These are phyloP conservation scores for Ceratobasidium sp. DNA, from an alignment of 1,284 basidiomycete genomes.

Conservation along the genomic window DNA sequence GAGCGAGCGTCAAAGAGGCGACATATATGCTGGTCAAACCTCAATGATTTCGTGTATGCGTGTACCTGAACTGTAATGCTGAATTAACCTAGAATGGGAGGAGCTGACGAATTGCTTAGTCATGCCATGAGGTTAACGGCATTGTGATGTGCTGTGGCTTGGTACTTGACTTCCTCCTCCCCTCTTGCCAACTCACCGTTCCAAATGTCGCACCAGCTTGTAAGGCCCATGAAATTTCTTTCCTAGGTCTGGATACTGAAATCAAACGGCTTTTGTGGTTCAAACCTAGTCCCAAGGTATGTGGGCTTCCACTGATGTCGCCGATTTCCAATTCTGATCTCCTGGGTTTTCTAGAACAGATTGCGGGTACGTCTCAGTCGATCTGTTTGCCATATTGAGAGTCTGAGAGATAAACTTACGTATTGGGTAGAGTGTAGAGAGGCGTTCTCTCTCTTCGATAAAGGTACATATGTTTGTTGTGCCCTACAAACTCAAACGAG, in stretches of 20 bases:
- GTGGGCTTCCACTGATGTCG: slow-evolving; percentile 4
- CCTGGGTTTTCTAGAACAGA: slow-evolving; percentile 41
- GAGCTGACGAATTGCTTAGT: not conserved
- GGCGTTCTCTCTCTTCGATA: slow-evolving; percentile 48
- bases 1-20: slow-evolving; percentile 14
- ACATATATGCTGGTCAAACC: slow-evolving; percentile 12
- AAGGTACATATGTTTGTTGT: slow-evolving; percentile 14
- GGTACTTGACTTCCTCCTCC: not conserved
- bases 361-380: slow-evolving; percentile 40
- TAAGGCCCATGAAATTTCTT: slow-evolving; percentile 23
- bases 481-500: not conserved
- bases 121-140: slow-evolving; percentile 12
- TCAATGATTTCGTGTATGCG: not conserved
- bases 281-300: slow-evolving; percentile 37
- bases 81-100: not conserved
- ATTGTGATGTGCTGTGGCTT: slow-evolving; percentile 19
- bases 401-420: not conserved
- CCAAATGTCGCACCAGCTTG: slow-evolving; percentile 41
- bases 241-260: slow-evolving; percentile 5
- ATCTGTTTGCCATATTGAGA: not conserved
- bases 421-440: slow-evolving; percentile 42
- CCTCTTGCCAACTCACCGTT: slow-evolving; percentile 8
- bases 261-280: not conserved
- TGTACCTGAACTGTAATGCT: not conserved
- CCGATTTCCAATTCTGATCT: slow-evolving; percentile 15